Percentiles rank a stretch among this genome's conserved stretches.
Conservation (phyloP, 2,329 filamentous ascomycete genomes). For the Nigrospora oryzae region DNA sequence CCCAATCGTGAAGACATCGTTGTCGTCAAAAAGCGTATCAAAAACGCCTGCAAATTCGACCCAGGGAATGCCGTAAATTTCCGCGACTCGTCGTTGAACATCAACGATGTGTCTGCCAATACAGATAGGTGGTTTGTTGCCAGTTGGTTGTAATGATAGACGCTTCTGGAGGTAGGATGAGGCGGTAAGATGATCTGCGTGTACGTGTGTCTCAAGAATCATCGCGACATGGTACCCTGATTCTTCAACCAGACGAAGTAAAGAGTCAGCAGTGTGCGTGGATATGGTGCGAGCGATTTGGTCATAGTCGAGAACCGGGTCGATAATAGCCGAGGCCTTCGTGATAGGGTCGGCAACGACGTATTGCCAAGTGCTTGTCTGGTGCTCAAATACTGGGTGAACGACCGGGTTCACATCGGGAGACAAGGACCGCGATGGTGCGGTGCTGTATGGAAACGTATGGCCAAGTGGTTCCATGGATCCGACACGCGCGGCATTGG, state of each 20-base stretch:
- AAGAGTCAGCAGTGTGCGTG: neutral
- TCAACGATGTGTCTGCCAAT: conserved; percentile 45
- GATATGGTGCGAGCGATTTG: conserved; percentile 13
- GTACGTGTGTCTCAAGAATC: conserved; percentile 57
- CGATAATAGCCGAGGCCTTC: conserved; percentile 45
- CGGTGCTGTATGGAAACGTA: neutral
- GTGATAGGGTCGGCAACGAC: conserved; percentile 46
- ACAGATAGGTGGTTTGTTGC: conserved; percentile 32
- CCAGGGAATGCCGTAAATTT: conserved; percentile 34
- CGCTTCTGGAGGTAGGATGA: conserved; percentile 45
- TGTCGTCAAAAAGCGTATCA: conserved; percentile 43
- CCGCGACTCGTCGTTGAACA: conserved; percentile 41
- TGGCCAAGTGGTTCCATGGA: no score
- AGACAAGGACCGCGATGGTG: conserved; percentile 1
- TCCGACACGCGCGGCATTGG: no score
- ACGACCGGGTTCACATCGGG: conserved; percentile 21
- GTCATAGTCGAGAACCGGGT: conserved; percentile 53
- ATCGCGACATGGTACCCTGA: conserved; percentile 22
- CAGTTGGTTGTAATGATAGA: conserved; percentile 23
- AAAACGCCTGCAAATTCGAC: conserved; percentile 39
- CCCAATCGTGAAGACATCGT: conserved; percentile 44
- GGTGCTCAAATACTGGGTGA: conserved; percentile 27
- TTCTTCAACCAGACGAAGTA: neutral
- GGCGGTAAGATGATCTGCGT: conserved; percentile 53
- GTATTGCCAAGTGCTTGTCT: conserved; percentile 51